Evolutionary conservation across 495 filamentous ascomycete species (phyloP).

Genomic region (Corynascus novoguineensis): DNA sequence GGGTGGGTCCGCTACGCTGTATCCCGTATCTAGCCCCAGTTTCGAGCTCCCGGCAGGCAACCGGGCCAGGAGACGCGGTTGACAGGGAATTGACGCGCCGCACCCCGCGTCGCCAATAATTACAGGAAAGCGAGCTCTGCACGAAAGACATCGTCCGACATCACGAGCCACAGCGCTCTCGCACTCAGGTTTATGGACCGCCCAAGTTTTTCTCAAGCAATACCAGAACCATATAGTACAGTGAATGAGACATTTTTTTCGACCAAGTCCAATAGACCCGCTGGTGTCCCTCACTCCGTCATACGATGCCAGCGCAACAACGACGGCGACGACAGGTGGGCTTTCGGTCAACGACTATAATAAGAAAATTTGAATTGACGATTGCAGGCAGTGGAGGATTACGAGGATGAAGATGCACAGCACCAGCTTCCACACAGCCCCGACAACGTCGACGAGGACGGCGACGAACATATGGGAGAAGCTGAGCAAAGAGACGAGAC

Average conservation of each 20-base stretch:
- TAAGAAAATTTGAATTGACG: neutral
- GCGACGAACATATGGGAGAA: conserved; percentile 37
- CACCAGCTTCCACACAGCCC: conserved; percentile 11
- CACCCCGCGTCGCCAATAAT: conserved; percentile 2
- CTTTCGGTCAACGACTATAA: neutral
- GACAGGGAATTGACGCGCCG: neutral
- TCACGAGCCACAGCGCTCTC: too few relatives aligned
- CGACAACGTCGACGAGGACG: conserved; percentile 28
- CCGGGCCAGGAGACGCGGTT: conserved; percentile 14
- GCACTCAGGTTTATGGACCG: too few relatives aligned
- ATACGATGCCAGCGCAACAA: conserved; percentile 12
- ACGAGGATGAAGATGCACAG: conserved; percentile 24
- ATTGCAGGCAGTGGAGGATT: conserved; percentile 13
- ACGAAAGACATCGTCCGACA: too few relatives aligned
- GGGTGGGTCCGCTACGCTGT: conserved; percentile 26
- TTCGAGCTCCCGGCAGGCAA: conserved; percentile 18
- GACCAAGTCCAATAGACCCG: too few relatives aligned
- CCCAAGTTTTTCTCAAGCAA: too few relatives aligned
- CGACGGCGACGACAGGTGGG: conserved; percentile 11
- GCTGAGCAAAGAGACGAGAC: conserved; percentile 31
- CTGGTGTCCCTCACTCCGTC: neutral
- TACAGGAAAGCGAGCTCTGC: neutral
- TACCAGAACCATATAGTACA: too few relatives aligned
- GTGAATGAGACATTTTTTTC: too few relatives aligned
- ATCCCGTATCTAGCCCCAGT: neutral